A percentile compares a stretch with the other conserved stretches of the same genome.
phyloP scores from a whole-genome alignment of 2,329 filamentous ascomycete species.

The Xylaria sp. region DNA sequence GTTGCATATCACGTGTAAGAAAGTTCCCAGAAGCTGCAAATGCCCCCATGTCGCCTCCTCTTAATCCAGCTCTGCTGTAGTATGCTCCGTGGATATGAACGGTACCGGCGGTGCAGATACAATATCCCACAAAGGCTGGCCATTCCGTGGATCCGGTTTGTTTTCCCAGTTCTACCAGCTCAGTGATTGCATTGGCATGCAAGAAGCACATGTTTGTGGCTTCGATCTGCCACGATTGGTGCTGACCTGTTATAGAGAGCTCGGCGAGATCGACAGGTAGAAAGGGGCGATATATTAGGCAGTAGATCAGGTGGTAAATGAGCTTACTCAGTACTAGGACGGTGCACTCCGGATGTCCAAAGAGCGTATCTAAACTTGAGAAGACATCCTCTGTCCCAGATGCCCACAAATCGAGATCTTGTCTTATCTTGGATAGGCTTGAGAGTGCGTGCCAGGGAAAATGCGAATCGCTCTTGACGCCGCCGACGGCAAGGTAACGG shows the following conservation, averaged over 20 bases:
- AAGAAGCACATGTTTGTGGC: constrained; percentile 81
- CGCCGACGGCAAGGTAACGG: constrained; percentile 75
- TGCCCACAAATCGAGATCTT: constrained; percentile 81
- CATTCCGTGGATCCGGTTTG: constrained; percentile 72
- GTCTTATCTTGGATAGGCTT: constrained; percentile 77
- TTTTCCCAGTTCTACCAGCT: constrained; percentile 73
- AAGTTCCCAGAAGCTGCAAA: constrained; percentile 62
- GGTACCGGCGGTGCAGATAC: constrained; percentile 78
- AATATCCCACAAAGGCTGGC: constrained; percentile 83
- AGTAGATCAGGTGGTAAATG: constrained; percentile 82
- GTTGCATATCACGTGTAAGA: constrained; percentile 71
- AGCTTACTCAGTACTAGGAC: constrained; percentile 77
- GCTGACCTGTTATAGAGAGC: constrained; percentile 71
- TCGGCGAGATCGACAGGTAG: constrained; percentile 79
- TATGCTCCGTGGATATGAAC: constrained; percentile 83
- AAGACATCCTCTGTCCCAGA: constrained; percentile 76
- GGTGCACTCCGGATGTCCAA: constrained; percentile 72
- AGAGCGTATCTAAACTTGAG: constrained; percentile 66
- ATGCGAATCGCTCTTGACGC: constrained; percentile 83
- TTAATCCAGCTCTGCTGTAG: constrained; percentile 53
- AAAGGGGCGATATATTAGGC: constrained; percentile 80
- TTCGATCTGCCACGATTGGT: constrained; percentile 90
- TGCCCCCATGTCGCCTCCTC: constrained; percentile 53
- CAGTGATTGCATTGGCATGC: constrained; percentile 81
- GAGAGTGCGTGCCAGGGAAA: constrained; percentile 88